Evolutionary conservation across 2,329 filamentous ascomycete species (phyloP), one percentile per base, ranked within the genome.

Genomic region (Endoconidiophora polonica): DNA sequence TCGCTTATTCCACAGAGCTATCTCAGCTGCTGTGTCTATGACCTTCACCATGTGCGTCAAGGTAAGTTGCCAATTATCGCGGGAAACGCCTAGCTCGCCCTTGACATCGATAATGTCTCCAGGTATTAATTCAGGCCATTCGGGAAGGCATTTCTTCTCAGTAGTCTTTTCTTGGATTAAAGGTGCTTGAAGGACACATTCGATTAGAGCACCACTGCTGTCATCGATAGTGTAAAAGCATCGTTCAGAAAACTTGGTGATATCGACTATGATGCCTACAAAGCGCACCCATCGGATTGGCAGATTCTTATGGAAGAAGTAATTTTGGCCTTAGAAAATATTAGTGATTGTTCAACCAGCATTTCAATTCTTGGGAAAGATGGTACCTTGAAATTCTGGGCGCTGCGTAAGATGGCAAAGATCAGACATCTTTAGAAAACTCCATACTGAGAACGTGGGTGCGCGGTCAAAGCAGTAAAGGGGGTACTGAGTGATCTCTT

Each of bases 281-380:
- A 88, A 63, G 54, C 80, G 78, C 48, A 84, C 74, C 75, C 80
- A 88, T 70, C 78, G 77, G 57, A 90, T 77, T 0, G 84, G 84
- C 56, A 88, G 77, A 61, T 87, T 88, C 46, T 70, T 63, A 65
- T 79, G 71, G 62, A 87, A 86, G 60, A 71, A 80, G 33, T 80
- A 67, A 55, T 72, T 66, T 58, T 76, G 72, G 45, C 69, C 69
- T 65, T 20, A 3, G 26, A 3, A 4, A n/a, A 3, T 12, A n/a
- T 46, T 45, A 33, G 22, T 22, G 29, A 38, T 12, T n/a, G 9
- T 38, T 4, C 7, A 14, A 16, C 5, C 18, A 14, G n/a, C 36
- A 9, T n/a, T 2, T 9, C 0, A 23, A 29, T 5, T 18, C 6
- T 14, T 20, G n/a, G 12, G 22, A 7, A 41, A 29, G 7, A 14